Conservation (phyloP, 129 eudicot species). For the Escallonia rubra region DNA sequence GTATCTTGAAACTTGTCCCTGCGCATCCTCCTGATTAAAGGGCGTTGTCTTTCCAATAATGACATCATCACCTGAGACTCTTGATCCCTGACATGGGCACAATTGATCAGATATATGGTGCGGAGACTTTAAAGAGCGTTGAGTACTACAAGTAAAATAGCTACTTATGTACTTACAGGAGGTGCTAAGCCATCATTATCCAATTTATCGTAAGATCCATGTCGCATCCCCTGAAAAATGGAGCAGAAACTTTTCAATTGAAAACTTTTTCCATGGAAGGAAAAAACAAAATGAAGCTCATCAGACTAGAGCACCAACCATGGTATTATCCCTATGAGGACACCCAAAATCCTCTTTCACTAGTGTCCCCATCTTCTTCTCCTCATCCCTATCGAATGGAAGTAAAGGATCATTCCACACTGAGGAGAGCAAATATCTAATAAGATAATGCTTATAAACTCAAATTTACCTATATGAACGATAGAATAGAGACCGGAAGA, state of each 20-base stretch:
- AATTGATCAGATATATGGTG: not conserved
- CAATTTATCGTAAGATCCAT: conserved; percentile 53
- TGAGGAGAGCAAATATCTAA: too few relatives aligned
- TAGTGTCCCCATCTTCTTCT: conserved; percentile 69
- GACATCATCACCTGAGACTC: conserved; percentile 59
- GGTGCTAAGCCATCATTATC: conserved; percentile 74
- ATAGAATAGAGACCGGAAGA: conserved; percentile 52
- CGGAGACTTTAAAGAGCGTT: too few relatives aligned
- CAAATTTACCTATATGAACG: conserved; percentile 34
- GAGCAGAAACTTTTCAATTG: not conserved
- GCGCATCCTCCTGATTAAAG: conserved; percentile 45
- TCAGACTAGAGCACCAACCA: conserved; percentile 2
- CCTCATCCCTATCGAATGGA: conserved; percentile 39
- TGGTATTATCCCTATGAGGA: conserved; percentile 51
- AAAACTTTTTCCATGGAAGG: not conserved
- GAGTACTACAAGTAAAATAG: too few relatives aligned
- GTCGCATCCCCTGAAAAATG: conserved; percentile 46
- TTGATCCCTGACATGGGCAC: conserved; percentile 26
- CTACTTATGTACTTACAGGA: conserved; percentile 20
- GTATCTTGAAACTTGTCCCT: conserved; percentile 45
- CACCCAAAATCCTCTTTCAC: conserved; percentile 63
- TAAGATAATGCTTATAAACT: not conserved
- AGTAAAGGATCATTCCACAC: not conserved
- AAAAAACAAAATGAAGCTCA: not conserved
- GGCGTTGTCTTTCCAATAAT: conserved; percentile 66